Evolutionary conservation across 306 rosid species (phyloP).

Genomic region (Datisca glomerata): DNA sequence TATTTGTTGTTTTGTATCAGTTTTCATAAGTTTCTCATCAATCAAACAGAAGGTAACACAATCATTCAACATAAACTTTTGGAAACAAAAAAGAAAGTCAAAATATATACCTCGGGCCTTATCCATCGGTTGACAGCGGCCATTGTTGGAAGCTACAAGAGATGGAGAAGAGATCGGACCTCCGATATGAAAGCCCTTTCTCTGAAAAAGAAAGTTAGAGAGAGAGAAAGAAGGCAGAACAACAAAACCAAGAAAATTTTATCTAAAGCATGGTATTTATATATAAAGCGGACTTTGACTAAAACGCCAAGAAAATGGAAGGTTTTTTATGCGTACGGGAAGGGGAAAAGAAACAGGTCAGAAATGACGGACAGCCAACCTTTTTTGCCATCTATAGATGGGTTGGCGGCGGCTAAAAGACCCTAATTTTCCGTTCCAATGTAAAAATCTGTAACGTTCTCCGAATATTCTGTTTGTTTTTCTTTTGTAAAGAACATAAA

Average conservation of each 20-base stretch:
- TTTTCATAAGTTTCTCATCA: neutral
- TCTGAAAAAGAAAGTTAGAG: constrained; percentile 7
- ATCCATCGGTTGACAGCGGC: constrained; percentile 51
- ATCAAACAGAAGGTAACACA: constrained; percentile 6
- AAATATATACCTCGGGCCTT: constrained; percentile 60
- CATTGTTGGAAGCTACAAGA: constrained; percentile 19
- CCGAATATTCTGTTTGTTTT: no score
- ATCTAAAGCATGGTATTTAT: neutral
- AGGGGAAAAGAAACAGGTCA: constrained; percentile 16
- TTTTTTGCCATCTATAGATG: no score
- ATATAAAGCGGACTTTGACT: neutral
- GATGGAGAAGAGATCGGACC: constrained; percentile 5
- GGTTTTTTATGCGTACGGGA: constrained; percentile 4
- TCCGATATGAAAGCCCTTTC: constrained; percentile 6
- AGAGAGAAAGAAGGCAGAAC: neutral
- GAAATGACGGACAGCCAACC: constrained; percentile 19
- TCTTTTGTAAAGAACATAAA: no score
- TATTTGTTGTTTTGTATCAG: no score
- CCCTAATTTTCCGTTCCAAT: no score
- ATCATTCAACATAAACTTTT: neutral
- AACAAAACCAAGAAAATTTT: neutral
- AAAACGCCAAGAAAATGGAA: constrained; percentile 1
- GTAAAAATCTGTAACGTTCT: no score
- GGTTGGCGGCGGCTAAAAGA: no score
- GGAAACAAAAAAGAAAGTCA: neutral